phyloP scores from a whole-genome alignment of 2,329 filamentous ascomycete species.

The Massarina eburnea region DNA sequence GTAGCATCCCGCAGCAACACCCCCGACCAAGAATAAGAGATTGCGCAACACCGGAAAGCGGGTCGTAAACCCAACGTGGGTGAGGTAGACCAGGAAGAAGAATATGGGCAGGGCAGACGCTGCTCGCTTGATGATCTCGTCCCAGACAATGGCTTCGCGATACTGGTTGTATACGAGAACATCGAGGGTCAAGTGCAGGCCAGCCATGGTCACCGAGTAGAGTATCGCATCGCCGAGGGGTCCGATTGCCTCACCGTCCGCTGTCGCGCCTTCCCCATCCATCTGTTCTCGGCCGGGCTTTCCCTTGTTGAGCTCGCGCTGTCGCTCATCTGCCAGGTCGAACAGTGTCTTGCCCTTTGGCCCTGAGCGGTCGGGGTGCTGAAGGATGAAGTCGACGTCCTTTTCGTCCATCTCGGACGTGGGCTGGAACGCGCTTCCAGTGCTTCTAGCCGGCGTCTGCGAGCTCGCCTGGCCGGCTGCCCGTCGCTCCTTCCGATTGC shows the following conservation, averaged over 20 bases:
- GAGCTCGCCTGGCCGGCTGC: constrained; percentile 42
- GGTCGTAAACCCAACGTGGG: constrained; percentile 44
- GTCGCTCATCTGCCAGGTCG: constrained; percentile 67
- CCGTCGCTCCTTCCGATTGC: constrained; percentile 51
- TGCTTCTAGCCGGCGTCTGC: constrained; percentile 7
- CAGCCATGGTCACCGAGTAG: constrained; percentile 61
- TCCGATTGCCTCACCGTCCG: constrained; percentile 47
- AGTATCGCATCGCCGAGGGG: constrained; percentile 52
- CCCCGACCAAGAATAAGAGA: constrained; percentile 63
- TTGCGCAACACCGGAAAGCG: constrained; percentile 50
- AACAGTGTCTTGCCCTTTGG: constrained; percentile 70
- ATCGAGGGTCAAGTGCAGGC: constrained; percentile 77
- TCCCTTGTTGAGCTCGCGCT: constrained; percentile 45
- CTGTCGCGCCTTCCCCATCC: constrained; percentile 31
- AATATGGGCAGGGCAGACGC: constrained; percentile 48
- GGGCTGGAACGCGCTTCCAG: constrained; percentile 42
- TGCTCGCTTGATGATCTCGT: constrained; percentile 56
- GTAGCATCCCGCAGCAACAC: constrained; percentile 70
- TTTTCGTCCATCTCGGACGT: constrained; percentile 42
- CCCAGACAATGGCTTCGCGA: constrained; percentile 65
- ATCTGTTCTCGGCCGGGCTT: constrained; percentile 44
- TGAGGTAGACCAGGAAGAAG: constrained; percentile 48
- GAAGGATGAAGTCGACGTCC: constrained; percentile 61
- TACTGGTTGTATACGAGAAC: constrained; percentile 80
- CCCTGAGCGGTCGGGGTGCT: constrained; percentile 67